These are phyloP conservation scores for Yueomyces sinensis DNA, from an alignment of 805 yeast species.

Conservation along the genomic window DNA sequence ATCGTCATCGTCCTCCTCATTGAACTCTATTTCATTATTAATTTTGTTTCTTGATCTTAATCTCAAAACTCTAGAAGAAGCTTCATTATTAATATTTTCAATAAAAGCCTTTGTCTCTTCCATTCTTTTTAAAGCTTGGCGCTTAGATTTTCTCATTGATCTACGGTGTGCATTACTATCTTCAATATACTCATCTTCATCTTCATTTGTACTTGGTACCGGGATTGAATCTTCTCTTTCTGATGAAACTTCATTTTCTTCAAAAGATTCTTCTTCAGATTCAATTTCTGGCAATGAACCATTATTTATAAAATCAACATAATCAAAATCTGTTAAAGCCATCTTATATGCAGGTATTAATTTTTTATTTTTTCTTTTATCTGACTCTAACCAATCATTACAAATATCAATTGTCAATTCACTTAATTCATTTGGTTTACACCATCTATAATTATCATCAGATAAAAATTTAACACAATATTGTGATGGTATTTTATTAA, in stretches of 20 bases:
- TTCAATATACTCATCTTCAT: neutral
- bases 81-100: neutral
- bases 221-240: neutral
- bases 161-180: neutral
- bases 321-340: constrained; percentile 39
- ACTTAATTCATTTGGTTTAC: constrained; percentile 14
- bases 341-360: constrained; percentile 34
- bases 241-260: neutral
- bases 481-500: constrained; percentile 5
- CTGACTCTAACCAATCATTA: constrained; percentile 11
- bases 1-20: constrained; percentile 21
- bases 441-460: constrained; percentile 25
- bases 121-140: neutral
- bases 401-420: constrained; percentile 12
- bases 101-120: neutral
- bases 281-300: constrained; percentile 12
- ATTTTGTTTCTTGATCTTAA: constrained; percentile 10
- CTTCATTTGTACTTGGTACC: neutral
- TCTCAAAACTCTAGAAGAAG: neutral
- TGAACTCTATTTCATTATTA: constrained; percentile 20
- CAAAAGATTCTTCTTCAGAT: neutral
- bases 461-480: constrained; percentile 24
- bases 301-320: constrained; percentile 25
- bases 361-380: constrained; percentile 38
- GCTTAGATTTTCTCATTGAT: neutral